A percentile compares a stretch with the other conserved stretches of the same genome.
These are phyloP conservation scores for Sporothrix luriei DNA, from an alignment of 2,329 filamentous ascomycete species.

Conservation along the genomic window DNA sequence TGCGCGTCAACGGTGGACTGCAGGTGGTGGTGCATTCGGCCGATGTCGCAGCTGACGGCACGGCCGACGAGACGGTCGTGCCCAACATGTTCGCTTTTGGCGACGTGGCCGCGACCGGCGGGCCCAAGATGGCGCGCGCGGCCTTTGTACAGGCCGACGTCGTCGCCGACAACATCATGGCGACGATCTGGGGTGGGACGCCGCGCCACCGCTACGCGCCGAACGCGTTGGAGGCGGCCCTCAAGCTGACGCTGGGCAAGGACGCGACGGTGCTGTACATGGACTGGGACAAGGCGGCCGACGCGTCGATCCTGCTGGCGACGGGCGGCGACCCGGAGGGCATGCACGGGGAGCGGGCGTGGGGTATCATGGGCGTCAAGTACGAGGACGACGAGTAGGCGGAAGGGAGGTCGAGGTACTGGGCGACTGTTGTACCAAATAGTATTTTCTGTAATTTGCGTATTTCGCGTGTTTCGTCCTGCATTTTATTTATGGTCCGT, in stretches of 20 bases:
- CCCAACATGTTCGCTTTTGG: slow-evolving; percentile 64
- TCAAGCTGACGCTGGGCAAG: slow-evolving; percentile 34
- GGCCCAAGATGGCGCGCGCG: slow-evolving; percentile 57
- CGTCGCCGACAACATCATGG: slow-evolving; percentile 56
- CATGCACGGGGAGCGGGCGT: slow-evolving; percentile 24
- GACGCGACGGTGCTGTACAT: slow-evolving; percentile 32
- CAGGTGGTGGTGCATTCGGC: slow-evolving; percentile 58
- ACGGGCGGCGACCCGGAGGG: slow-evolving; percentile 27
- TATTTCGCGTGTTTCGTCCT: neutral
- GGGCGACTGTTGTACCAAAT: neutral
- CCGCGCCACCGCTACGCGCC: slow-evolving; percentile 24
- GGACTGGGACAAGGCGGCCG: slow-evolving; percentile 4
- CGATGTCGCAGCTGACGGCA: neutral
- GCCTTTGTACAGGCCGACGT: slow-evolving; percentile 52
- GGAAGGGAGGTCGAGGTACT: neutral
- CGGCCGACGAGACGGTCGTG: slow-evolving; percentile 36
- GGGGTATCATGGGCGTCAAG: slow-evolving; percentile 27
- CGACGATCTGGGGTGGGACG: neutral
- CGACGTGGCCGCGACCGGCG: slow-evolving; percentile 60
- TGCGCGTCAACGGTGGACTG: slow-evolving; percentile 59
- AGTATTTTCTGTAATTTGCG: neutral
- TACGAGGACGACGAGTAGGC: slow-evolving; percentile 22
- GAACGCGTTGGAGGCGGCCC: slow-evolving; percentile 18
- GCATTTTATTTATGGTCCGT: neutral
- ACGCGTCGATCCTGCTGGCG: slow-evolving; percentile 23